Percentiles rank a stretch among this genome's conserved stretches.
phyloP scores from a whole-genome alignment of 139 green algal genomes.

The Chlorella vulgaris region DNA sequence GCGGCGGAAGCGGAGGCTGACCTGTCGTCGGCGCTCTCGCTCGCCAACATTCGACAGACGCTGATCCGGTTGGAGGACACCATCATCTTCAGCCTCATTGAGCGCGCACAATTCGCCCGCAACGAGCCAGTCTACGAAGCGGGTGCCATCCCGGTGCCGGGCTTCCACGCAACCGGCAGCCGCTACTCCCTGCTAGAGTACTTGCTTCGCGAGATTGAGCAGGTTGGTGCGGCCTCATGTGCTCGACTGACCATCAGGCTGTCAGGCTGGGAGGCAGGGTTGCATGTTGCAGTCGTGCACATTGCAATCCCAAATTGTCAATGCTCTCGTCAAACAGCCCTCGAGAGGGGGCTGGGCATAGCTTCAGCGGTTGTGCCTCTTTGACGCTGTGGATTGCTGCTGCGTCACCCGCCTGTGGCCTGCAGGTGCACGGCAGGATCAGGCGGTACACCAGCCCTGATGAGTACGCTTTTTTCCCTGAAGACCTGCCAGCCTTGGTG shows the following conservation, averaged over 20 bases:
- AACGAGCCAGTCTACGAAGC: constrained; percentile 87
- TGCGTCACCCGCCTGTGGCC: neutral
- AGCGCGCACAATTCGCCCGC: constrained; percentile 88
- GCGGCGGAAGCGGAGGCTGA: constrained; percentile 29
- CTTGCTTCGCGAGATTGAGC: constrained; percentile 90
- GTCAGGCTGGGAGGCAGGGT: neutral
- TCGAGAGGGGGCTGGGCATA: too few relatives aligned
- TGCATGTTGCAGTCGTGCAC: neutral
- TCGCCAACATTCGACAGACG: constrained; percentile 82
- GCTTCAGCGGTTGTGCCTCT: too few relatives aligned
- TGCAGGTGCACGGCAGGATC: constrained; percentile 86
- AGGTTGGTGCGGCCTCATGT: constrained; percentile 42
- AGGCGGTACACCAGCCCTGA: constrained; percentile 93
- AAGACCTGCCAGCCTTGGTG: constrained; percentile 59
- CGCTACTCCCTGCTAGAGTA: constrained; percentile 92
- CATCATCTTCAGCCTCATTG: constrained; percentile 98
- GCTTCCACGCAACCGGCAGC: constrained; percentile 48
- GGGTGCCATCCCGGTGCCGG: constrained; percentile 66
- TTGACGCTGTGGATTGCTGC: too few relatives aligned
- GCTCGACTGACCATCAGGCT: neutral
- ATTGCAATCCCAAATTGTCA: too few relatives aligned
- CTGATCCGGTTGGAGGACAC: constrained; percentile 96
- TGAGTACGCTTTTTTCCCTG: constrained; percentile 95
- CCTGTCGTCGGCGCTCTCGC: constrained; percentile 58
- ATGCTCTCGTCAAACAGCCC: too few relatives aligned